A percentile compares a stretch with the other conserved stretches of the same genome.
phyloP scores from a whole-genome alignment of 2,329 filamentous ascomycete genomes.

The Fusarium paranaense region DNA sequence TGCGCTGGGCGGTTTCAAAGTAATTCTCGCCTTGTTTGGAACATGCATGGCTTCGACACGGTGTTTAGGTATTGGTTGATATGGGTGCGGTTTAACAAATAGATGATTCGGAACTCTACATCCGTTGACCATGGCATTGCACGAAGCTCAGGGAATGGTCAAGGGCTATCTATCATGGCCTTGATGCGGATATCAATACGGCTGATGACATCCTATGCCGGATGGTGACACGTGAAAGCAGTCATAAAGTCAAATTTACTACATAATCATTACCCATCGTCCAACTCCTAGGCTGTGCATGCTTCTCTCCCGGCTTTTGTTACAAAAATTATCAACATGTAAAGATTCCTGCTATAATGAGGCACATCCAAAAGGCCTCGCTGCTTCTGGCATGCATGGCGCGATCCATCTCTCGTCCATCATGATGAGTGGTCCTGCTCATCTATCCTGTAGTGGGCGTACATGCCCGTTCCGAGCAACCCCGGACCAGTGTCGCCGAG shows the following conservation, averaged over 20 bases:
- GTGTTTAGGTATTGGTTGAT: constrained; percentile 37
- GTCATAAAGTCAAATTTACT: constrained; percentile 23
- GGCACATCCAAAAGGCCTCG: constrained; percentile 11
- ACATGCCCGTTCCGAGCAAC: background rate
- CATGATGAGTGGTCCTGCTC: constrained; percentile 9
- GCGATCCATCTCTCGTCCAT: constrained; percentile 15
- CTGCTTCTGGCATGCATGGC: constrained; percentile 13
- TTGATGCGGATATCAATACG: background rate
- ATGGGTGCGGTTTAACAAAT: constrained; percentile 24
- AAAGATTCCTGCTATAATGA: constrained; percentile 16
- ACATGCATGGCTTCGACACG: constrained; percentile 33
- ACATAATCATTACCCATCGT: constrained; percentile 32
- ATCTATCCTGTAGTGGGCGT: constrained; percentile 6
- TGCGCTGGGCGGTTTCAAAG: background rate
- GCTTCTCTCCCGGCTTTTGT: constrained; percentile 3
- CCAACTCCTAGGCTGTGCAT: constrained; percentile 19
- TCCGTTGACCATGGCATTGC: background rate
- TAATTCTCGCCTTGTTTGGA: background rate
- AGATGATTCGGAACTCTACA: constrained; percentile 21
- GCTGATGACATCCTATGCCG: background rate
- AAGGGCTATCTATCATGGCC: background rate
- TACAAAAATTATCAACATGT: constrained; percentile 19
- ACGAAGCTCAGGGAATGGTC: background rate
- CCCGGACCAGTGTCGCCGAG: background rate
- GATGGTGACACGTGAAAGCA: background rate